These are phyloP conservation scores for Paramecium biaurelia DNA, from an alignment of 73 alveolate genomes.

Conservation along the genomic window DNA sequence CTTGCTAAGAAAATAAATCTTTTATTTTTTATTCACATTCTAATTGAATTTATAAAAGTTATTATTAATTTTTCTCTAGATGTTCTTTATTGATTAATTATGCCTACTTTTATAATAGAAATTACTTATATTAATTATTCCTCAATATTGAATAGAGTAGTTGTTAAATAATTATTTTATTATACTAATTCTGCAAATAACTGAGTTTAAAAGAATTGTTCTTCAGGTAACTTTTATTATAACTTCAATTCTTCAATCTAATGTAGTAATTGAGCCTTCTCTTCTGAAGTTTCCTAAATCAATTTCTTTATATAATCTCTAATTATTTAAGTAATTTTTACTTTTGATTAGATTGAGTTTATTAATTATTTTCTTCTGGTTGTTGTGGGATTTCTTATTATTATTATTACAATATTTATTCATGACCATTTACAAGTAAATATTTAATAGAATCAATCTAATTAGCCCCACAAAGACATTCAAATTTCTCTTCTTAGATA, in stretches of 20 bases:
- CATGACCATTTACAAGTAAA: not conserved
- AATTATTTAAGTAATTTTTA: not conserved
- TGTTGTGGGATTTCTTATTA: not conserved
- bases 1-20: not conserved
- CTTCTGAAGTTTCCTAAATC: not conserved
- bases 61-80: not conserved
- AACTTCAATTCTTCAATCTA: constrained; percentile 29
- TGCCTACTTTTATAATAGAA: not conserved
- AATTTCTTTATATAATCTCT: not conserved
- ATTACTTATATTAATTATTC: not conserved
- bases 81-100: not conserved
- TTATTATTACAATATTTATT: not conserved
- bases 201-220: not conserved
- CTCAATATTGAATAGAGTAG: constrained; percentile 3
- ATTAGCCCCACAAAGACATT: constrained; percentile 48
- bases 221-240: not conserved
- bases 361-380: not conserved
- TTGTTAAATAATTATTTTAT: not conserved
- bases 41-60: not conserved
- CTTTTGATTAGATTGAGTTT: not conserved
- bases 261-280: not conserved
- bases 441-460: constrained; percentile 28
- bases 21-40: constrained; percentile 16
- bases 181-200: constrained; percentile 21
- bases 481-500: not conserved